Evolutionary conservation across 2,329 filamentous ascomycete species (phyloP), one percentile per base, ranked within the genome.

Genomic region (Gaeumannomyces tritici): DNA sequence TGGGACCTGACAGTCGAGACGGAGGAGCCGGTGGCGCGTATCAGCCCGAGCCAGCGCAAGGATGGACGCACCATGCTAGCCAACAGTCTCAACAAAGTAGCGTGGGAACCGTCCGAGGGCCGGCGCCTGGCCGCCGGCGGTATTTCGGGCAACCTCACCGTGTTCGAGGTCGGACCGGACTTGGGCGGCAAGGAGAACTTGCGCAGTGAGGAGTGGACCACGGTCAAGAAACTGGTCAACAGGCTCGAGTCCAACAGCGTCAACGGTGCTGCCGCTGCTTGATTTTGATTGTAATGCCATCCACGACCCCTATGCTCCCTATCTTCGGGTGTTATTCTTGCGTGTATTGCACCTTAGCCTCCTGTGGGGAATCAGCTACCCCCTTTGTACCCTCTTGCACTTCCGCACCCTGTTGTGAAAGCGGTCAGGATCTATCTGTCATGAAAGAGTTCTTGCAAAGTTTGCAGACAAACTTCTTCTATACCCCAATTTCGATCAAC

Each of bases 1-100:
- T 99, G 95, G 91, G 96, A 99, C 72, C 84, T 99, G 61, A 93
- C 90, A 15, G 83, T 93, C 26, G 93, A 97, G 74, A 92, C 89
- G 0, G 95, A 99, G 76, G 91, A 98, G 58, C 95, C 95, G 0
- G 86, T 96, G 1, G 89, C 91, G 60, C 88, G 89, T 67, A 89
- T 92, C 67, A 85, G 85, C 61, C 92, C 92, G 0, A 89, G 85
- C 67, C 72, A 80, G 71, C 76, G 88, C 71, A 83, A 86, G 69
- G 84, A 86, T 58, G 83, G 87, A 65, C 76, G 84, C 74, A 84
- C 86, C 31, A 85, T 91, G 73, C 81, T 93, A 69, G 90, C 88
- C 63, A 89, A 91, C 77, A 96, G 92, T 72, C 76, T 99, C 70
- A 99, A 99, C 75, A 96, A 95, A 77, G 80, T 97, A 56, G 89